Evolutionary conservation across 805 yeast genomes (phyloP).

Genomic region (Candida sphagnicola): DNA sequence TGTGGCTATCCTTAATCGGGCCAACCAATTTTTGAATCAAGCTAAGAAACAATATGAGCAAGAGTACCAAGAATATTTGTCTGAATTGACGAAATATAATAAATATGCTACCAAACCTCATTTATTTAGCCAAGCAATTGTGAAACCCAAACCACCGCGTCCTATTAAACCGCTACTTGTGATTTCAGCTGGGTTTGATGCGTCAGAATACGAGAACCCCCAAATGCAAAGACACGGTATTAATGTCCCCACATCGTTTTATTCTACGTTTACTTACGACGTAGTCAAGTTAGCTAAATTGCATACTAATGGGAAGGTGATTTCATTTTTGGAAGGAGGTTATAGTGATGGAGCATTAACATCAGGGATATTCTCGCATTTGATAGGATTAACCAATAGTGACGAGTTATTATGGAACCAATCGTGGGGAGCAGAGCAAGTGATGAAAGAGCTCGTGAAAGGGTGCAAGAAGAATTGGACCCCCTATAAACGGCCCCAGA

Average conservation of each 20-base stretch:
- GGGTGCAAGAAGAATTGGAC: slow-evolving; percentile 70
- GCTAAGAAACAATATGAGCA: slow-evolving; percentile 44
- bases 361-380: slow-evolving; percentile 76
- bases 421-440: slow-evolving; percentile 61
- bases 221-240: slow-evolving; percentile 83
- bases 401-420: slow-evolving; percentile 47
- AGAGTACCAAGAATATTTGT: slow-evolving; percentile 24
- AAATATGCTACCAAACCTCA: slow-evolving; percentile 30
- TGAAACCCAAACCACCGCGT: slow-evolving; percentile 32
- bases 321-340: slow-evolving; percentile 81
- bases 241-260: slow-evolving; percentile 78
- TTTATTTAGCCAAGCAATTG: slow-evolving; percentile 20
- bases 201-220: slow-evolving; percentile 76
- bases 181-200: slow-evolving; percentile 88
- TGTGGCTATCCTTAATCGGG: slow-evolving; percentile 57
- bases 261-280: slow-evolving; percentile 67
- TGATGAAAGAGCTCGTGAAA: slow-evolving; percentile 59
- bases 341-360: slow-evolving; percentile 78
- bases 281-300: slow-evolving; percentile 64
- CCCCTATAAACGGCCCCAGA: slow-evolving; percentile 49
- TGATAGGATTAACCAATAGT: slow-evolving; percentile 61
- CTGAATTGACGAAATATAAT: slow-evolving; percentile 23
- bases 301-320: slow-evolving; percentile 55
- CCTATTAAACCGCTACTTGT: slow-evolving; percentile 50
- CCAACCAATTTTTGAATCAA: slow-evolving; percentile 56